Conservation (phyloP, 164 flowering plant genomes). For the Vitis vinifera region ASM3070453v1 NC_081807.1:1299001-1299500, state of each 20-base stretch:
- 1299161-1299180: slow-evolving; percentile 36
- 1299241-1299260: not conserved
- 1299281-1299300: too few species aligned
- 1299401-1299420: too few species aligned
- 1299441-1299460: too few species aligned
- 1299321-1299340: too few species aligned
- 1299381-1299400: too few species aligned
- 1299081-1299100: slow-evolving; percentile 63
- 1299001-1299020: not conserved
- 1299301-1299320: too few species aligned
- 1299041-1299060: not conserved
- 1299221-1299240: not conserved
- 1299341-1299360: too few species aligned
- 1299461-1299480: too few species aligned
- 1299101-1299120: slow-evolving; percentile 94
- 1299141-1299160: slow-evolving; percentile 28
- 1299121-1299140: slow-evolving; percentile 46
- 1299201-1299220: not conserved
- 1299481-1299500: too few species aligned
- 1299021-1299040: not conserved
- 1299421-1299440: too few species aligned
- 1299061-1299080: not conserved
- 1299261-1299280: too few species aligned
- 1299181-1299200: slow-evolving; percentile 56
- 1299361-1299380: too few species aligned